phyloP scores from a whole-genome alignment of 306 rosid genomes.

The Rosa lucieae region DNA sequence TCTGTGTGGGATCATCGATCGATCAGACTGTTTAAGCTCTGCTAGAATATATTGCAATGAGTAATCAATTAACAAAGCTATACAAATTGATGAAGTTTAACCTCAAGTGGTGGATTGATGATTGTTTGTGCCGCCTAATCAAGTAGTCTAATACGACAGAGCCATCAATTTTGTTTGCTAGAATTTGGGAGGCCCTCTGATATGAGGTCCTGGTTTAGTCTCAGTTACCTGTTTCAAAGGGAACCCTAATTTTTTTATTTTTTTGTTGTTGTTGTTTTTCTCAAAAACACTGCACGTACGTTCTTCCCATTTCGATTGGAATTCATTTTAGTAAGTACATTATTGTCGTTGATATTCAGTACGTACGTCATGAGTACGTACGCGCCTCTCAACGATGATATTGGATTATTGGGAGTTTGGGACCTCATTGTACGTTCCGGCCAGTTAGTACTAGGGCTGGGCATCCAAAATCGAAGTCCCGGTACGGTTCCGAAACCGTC shows the following conservation, averaged over 20 bases:
- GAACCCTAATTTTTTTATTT: conserved; percentile 2
- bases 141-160: conserved; percentile 9
- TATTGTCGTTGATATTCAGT: neutral
- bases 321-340: neutral
- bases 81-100: neutral
- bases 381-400: neutral
- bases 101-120: neutral
- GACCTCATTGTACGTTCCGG: neutral
- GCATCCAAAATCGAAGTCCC: too few species aligned
- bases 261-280: neutral
- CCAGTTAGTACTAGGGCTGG: neutral
- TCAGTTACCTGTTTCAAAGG: conserved; percentile 15
- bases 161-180: conserved; percentile 7
- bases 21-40: neutral
- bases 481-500: too few species aligned
- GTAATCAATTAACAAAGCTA: neutral
- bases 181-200: neutral
- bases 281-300: neutral
- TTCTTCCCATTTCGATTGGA: neutral
- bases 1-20: neutral
- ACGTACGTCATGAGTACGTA: conserved; percentile 1
- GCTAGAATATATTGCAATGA: neutral
- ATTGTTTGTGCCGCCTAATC: conserved; percentile 5
- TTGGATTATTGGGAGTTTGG: neutral
- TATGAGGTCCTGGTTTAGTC: conserved; percentile 12